Evolutionary conservation across 2,329 filamentous ascomycete genomes (phyloP).

Genomic region (Escovopsis sp.): DNA sequence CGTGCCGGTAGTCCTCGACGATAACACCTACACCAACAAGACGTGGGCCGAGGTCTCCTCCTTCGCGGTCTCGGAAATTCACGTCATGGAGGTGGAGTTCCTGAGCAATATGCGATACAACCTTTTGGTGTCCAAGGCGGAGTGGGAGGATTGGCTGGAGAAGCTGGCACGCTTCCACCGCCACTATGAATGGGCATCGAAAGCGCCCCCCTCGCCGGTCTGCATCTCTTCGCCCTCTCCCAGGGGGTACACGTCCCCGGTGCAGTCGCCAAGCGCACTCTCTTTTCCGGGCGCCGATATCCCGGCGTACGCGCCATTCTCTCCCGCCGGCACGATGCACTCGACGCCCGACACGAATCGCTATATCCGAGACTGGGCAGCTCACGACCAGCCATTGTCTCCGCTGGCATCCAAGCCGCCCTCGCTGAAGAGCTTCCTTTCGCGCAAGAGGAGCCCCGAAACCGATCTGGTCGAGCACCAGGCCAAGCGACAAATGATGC

Average conservation of each 20-base stretch:
- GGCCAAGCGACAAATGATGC: conserved; percentile 31
- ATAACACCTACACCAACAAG: conserved; percentile 99
- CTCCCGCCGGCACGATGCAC: conserved; percentile 18
- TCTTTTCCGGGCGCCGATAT: conserved; percentile 16
- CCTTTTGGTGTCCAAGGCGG: conserved; percentile 66
- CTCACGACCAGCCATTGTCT: conserved; percentile 27
- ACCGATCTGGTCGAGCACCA: conserved; percentile 37
- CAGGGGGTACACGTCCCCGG: conserved; percentile 28
- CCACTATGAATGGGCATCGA: conserved; percentile 61
- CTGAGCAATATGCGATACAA: conserved; percentile 97
- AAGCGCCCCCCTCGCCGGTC: conserved; percentile 26
- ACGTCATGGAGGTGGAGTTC: conserved; percentile 99
- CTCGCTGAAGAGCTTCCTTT: conserved; percentile 23
- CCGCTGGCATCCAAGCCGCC: conserved; percentile 34
- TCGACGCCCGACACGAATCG: conserved; percentile 27
- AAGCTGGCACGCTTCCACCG: conserved; percentile 71
- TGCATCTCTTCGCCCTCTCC: conserved; percentile 26
- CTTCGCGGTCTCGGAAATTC: conserved; percentile 86
- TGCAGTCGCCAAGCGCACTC: conserved; percentile 32
- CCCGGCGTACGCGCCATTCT: conserved; percentile 10
- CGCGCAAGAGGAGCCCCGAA: conserved; percentile 38
- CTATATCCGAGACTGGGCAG: conserved; percentile 23
- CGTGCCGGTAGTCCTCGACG: conserved; percentile 57
- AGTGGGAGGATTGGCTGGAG: conserved; percentile 79
- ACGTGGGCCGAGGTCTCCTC: conserved; percentile 97